These are phyloP conservation scores for Vitis vinifera DNA, from an alignment of 164 flowering plant genomes.

Conservation along the genomic window DNA sequence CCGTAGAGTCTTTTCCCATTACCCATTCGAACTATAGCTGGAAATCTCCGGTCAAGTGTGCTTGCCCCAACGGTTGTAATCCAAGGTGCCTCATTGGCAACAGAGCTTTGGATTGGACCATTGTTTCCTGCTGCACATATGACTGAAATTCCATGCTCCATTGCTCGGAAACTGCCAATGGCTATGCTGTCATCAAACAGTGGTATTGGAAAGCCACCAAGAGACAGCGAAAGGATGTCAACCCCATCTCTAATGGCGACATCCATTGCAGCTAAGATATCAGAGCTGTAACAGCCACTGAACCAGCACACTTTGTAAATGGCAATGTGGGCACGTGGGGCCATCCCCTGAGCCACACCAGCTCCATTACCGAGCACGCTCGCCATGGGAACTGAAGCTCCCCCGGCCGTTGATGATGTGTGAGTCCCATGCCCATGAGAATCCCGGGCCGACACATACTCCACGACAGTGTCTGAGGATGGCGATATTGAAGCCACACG, in stretches of 20 bases:
- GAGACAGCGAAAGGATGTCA: slow-evolving; percentile 81
- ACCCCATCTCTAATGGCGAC: slow-evolving; percentile 86
- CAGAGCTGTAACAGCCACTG: slow-evolving; percentile 90
- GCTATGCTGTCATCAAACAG: slow-evolving; percentile 86
- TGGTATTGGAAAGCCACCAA: slow-evolving; percentile 84
- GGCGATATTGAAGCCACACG: slow-evolving; percentile 36
- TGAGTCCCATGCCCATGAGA: slow-evolving; percentile 95
- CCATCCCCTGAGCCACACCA: slow-evolving; percentile 88
- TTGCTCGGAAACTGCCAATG: slow-evolving; percentile 81
- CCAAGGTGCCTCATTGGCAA: slow-evolving; percentile 97
- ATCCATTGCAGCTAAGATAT: slow-evolving; percentile 90
- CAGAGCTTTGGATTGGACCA: slow-evolving; percentile 74
- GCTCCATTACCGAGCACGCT: slow-evolving; percentile 73
- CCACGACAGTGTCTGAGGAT: slow-evolving; percentile 19
- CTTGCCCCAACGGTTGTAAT: slow-evolving; percentile 91
- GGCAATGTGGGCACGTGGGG: slow-evolving; percentile 87
- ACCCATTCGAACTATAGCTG: slow-evolving; percentile 61
- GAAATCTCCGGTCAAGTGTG: slow-evolving; percentile 84
- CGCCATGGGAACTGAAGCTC: slow-evolving; percentile 60
- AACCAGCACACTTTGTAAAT: slow-evolving; percentile 94
- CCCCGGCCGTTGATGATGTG: slow-evolving; percentile 86
- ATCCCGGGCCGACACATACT: slow-evolving; percentile 77
- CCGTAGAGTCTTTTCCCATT: slow-evolving; percentile 69
- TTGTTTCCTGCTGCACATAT: slow-evolving; percentile 90
- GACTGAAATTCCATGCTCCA: slow-evolving; percentile 79